Conservation (phyloP, 257 asterid genomes). For the Jasminum sambac region DNA sequence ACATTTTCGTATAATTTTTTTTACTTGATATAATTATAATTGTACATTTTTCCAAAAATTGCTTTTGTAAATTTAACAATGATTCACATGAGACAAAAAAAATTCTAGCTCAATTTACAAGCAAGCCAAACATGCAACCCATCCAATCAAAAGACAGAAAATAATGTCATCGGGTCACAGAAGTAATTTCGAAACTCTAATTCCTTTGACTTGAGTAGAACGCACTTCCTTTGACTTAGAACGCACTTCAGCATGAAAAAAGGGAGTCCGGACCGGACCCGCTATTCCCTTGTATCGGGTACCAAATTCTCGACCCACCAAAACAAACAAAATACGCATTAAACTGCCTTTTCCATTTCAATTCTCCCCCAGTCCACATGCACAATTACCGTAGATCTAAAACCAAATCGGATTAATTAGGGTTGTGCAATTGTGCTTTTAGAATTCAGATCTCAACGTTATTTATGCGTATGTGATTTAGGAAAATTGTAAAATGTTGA, state of each 20-base stretch:
- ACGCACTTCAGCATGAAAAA: background rate
- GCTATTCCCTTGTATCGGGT: background rate
- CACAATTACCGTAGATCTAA: background rate
- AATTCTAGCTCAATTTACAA: background rate
- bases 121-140: background rate
- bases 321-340: background rate
- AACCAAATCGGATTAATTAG: conserved; percentile 16
- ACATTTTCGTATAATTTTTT: too few species aligned
- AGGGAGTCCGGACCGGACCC: background rate
- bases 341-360: background rate
- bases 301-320: background rate
- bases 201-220: conserved; percentile 5
- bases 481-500: conserved; percentile 32
- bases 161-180: background rate
- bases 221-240: background rate
- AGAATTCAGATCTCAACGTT: conserved; percentile 27
- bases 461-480: conserved; percentile 9
- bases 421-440: conserved; percentile 24
- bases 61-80: background rate
- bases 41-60: too few species aligned
- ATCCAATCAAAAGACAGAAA: background rate
- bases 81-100: background rate
- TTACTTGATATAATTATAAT: too few species aligned
- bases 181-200: background rate
- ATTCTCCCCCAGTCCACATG: background rate